phyloP scores from a whole-genome alignment of 1,284 basidiomycete genomes.

The Wallemia mellicola region DNA sequence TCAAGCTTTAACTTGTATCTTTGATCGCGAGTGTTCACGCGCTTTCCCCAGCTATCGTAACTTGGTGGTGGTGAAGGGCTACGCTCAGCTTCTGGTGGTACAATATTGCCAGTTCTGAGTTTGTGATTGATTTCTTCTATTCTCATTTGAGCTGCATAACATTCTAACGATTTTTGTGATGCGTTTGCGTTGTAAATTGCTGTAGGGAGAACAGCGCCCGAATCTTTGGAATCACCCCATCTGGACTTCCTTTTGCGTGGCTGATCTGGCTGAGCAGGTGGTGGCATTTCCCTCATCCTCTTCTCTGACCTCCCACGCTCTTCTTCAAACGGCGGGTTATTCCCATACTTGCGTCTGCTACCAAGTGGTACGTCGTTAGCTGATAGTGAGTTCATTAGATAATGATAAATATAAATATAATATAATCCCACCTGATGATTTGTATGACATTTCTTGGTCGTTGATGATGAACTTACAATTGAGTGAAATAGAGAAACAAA shows the following conservation, averaged over 20 bases:
- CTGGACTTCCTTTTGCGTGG: constrained; percentile 75
- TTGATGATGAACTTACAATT: background rate
- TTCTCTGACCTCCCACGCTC: background rate
- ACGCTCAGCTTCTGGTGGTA: constrained; percentile 54
- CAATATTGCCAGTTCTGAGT: constrained; percentile 67
- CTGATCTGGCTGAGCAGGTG: constrained; percentile 23
- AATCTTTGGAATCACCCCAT: constrained; percentile 65
- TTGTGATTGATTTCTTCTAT: constrained; percentile 94
- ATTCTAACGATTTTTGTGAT: constrained; percentile 70
- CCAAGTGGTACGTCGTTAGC: background rate
- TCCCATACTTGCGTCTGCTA: background rate
- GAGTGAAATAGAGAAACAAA: background rate
- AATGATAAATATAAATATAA: background rate
- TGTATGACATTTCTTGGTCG: no score
- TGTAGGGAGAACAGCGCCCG: constrained; percentile 53
- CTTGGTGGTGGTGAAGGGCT: constrained; percentile 90
- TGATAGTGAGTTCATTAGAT: background rate
- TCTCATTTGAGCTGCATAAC: constrained; percentile 74
- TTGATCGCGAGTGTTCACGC: constrained; percentile 93
- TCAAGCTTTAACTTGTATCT: constrained; percentile 94
- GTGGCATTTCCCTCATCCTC: background rate
- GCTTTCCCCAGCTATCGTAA: constrained; percentile 82
- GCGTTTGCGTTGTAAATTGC: constrained; percentile 72
- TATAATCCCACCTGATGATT: background rate
- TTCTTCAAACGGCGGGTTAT: background rate